phyloP scores from a whole-genome alignment of 2,329 filamentous ascomycete species.

The Xylariaceae sp. region DNA sequence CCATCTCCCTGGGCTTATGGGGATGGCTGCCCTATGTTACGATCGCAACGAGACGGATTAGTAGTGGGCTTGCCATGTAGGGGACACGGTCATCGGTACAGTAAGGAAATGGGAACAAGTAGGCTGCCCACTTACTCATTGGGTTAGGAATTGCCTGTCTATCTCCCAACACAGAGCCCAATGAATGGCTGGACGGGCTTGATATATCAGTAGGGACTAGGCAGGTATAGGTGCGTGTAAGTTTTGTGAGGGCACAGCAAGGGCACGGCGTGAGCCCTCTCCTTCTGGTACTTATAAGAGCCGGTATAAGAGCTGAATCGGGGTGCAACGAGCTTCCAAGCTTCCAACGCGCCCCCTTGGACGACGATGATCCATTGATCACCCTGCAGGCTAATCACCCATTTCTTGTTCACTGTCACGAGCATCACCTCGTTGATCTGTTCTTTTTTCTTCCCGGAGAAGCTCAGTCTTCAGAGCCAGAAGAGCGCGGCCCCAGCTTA shows the following conservation, averaged over 20 bases:
- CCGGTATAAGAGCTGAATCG: neutral
- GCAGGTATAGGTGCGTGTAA: no score
- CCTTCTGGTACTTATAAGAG: neutral
- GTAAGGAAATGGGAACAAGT: no score
- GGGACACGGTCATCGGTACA: neutral
- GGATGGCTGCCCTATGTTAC: neutral
- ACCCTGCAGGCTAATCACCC: neutral
- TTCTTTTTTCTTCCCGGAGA: neutral
- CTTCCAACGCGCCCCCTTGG: no score
- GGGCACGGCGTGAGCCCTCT: neutral
- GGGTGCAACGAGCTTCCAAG: neutral
- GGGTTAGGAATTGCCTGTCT: no score
- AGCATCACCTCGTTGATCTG: neutral
- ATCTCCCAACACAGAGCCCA: no score
- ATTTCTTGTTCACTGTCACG: neutral
- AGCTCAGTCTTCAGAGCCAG: neutral
- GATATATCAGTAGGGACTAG: no score
- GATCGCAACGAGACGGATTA: neutral
- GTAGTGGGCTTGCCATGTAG: neutral
- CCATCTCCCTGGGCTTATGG: neutral
- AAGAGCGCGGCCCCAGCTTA: neutral
- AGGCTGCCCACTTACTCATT: no score
- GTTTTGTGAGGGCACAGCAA: neutral
- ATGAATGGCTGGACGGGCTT: no score
- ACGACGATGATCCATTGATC: neutral